Percentiles rank a stretch among this genome's conserved stretches.
Conservation (phyloP, 768 basidiomycete genomes). For the Tricholoma saponaceum region DNA sequence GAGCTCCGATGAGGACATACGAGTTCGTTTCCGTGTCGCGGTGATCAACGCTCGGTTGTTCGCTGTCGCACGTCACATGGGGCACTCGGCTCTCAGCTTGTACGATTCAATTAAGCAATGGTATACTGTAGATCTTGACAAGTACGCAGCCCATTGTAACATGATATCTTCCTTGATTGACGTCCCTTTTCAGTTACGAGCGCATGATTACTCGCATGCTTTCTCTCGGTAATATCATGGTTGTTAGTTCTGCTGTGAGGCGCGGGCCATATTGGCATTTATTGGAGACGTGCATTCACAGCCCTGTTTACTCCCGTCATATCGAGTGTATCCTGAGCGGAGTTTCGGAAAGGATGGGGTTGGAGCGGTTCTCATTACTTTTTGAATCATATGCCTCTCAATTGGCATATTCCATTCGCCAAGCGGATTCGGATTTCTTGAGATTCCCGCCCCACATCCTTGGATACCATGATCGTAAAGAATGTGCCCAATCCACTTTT, state of each 20-base stretch:
- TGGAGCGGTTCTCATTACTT: slow-evolving; percentile 54
- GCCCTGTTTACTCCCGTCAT: slow-evolving; percentile 34
- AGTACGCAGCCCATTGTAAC: slow-evolving; percentile 39
- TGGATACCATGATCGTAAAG: slow-evolving; percentile 66
- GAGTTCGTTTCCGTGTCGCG: slow-evolving; percentile 79
- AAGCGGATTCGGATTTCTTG: slow-evolving; percentile 47
- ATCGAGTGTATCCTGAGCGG: slow-evolving; percentile 51
- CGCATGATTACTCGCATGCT: slow-evolving; percentile 70
- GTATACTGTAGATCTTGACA: slow-evolving; percentile 40
- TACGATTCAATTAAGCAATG: slow-evolving; percentile 46
- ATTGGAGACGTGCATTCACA: slow-evolving; percentile 59
- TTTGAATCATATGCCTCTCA: slow-evolving; percentile 80
- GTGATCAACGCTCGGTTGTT: slow-evolving; percentile 57
- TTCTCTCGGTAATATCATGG: slow-evolving; percentile 71
- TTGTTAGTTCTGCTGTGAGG: slow-evolving; percentile 71
- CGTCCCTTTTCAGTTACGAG: slow-evolving; percentile 52
- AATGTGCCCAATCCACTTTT: slow-evolving; percentile 67
- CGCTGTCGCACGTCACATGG: slow-evolving; percentile 36
- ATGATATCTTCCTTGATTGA: background rate
- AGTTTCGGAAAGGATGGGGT: slow-evolving; percentile 64
- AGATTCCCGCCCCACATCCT: slow-evolving; percentile 68
- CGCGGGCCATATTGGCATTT: slow-evolving; percentile 87
- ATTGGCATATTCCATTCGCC: slow-evolving; percentile 63
- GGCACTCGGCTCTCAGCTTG: slow-evolving; percentile 26
- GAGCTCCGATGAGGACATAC: slow-evolving; percentile 69